Base-by-base conservation (phyloP, 2,329 filamentous ascomycete genomes). In the Penicillium sp. region DNA sequence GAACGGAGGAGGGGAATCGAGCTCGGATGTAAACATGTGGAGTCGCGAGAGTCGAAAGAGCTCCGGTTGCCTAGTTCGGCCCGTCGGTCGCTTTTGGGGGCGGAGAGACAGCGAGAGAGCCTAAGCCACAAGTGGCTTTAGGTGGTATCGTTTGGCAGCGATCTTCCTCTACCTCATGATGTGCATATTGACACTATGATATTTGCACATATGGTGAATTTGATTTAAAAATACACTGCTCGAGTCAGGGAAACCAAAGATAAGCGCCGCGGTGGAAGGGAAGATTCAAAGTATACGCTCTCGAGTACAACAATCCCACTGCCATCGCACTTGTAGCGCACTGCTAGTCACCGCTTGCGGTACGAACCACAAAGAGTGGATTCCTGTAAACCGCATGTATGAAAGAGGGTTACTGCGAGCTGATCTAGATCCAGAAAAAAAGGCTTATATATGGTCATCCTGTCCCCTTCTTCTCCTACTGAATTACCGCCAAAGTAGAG, bases 11-110 rank as follows among this genome's bases (percentile, higher is more conserved):
- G 39, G 44, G 53, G 39, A 43, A 24, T 54, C 50, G 40, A 59
- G 56, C 60, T 61, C 50, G 56, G 60, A 60, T 44, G 57, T 60
- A 61, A 61, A 59, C 54, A 59, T 57, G 60, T 59, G 46, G 57
- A 61, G 54, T 56, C 40, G 39, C 51, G 31, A 35, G 41, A 44
- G 41, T 44, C 13, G 24, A 40, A 16, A 33, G 55, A 56, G 58
- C 52, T 47, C 41, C 40, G 50, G 19, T 47, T 56, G 41, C 58
- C 49, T 60, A 54, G 58, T 49, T 60, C 58, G 58, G 58, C 41
- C 58, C 58, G 53, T 37, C 31, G 18, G 19, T 19, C 35, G 46
- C 4, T n/a, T n/a, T 52, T 56, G 14, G 50, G 50, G 50, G 50
- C 37, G 36, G 39, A 43, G 37, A 31, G n/a, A 16, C 31, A 27